phyloP scores from a whole-genome alignment of 352 stramenopile genomes.

The Phytophthora pluvialis region DNA sequence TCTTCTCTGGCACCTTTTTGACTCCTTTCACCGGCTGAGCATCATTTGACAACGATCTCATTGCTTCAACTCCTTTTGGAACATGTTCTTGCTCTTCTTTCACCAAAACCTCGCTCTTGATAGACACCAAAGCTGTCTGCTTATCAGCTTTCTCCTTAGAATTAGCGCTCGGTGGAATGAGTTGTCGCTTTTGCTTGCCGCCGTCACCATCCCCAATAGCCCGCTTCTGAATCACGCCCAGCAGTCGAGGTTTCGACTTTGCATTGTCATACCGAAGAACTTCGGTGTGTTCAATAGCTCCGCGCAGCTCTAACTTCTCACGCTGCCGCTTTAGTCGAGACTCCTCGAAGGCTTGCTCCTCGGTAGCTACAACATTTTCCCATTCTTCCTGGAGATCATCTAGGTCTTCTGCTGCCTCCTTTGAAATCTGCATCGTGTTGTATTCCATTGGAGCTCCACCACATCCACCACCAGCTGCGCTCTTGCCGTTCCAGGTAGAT shows the following conservation, averaged over 20 bases:
- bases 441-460: constrained; percentile 54
- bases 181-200: constrained; percentile 20
- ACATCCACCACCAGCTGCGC: constrained; percentile 37
- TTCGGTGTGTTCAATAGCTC: constrained; percentile 65
- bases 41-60: constrained; percentile 38
- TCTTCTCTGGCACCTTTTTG: constrained; percentile 15
- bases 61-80: constrained; percentile 25
- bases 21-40: constrained; percentile 34
- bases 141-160: constrained; percentile 4
- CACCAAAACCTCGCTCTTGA: constrained; percentile 34
- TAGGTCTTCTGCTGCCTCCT: constrained; percentile 80
- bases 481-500: constrained; percentile 69
- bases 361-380: constrained; percentile 58
- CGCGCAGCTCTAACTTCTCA: constrained; percentile 56
- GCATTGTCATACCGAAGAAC: constrained; percentile 64
- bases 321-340: constrained; percentile 55
- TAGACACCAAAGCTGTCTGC: constrained; percentile 30
- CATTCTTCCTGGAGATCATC: constrained; percentile 76
- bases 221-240: constrained; percentile 63
- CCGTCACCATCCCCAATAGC: constrained; percentile 16
- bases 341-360: constrained; percentile 65
- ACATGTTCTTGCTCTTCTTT: constrained; percentile 41
- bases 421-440: constrained; percentile 85
- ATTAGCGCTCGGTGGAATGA: constrained; percentile 11
- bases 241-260: constrained; percentile 45